Evolutionary conservation across 2,329 filamentous ascomycete species (phyloP).

Genomic region (Xylaria multiplex): DNA sequence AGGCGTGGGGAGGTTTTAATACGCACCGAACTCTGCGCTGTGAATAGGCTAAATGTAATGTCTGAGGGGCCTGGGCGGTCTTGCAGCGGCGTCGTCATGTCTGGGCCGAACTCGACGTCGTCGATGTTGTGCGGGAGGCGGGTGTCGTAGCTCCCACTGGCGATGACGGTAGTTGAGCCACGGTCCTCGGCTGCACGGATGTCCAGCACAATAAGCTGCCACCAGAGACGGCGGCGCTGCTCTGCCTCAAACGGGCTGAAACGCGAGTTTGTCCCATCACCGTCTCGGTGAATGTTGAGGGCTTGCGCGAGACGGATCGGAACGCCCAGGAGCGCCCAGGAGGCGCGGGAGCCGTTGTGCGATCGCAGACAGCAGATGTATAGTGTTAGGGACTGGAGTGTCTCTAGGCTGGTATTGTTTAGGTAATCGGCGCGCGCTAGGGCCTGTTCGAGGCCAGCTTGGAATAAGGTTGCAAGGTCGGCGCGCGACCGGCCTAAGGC

Average conservation of each 20-base stretch:
- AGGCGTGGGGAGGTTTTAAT: no score
- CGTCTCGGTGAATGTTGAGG: constrained; percentile 56
- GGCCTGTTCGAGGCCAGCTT: constrained; percentile 51
- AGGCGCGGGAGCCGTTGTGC: constrained; percentile 52
- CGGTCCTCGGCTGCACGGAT: constrained; percentile 64
- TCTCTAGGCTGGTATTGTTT: constrained; percentile 53
- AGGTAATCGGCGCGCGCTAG: constrained; percentile 57
- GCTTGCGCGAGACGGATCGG: constrained; percentile 57
- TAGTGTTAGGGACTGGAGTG: constrained; percentile 55
- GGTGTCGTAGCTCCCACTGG: constrained; percentile 57
- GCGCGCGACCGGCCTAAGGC: constrained; percentile 51
- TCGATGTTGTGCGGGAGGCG: constrained; percentile 63
- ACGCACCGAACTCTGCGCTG: constrained; percentile 50
- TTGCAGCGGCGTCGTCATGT: constrained; percentile 49
- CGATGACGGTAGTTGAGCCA: constrained; percentile 58
- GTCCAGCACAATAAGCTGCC: constrained; percentile 71
- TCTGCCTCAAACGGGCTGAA: constrained; percentile 64
- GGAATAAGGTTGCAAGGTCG: constrained; percentile 48
- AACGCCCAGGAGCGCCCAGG: constrained; percentile 56
- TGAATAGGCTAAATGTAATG: constrained; percentile 54
- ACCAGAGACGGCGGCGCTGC: constrained; percentile 70
- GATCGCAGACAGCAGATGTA: constrained; percentile 56
- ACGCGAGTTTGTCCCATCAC: constrained; percentile 42
- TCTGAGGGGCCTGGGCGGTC: constrained; percentile 54
- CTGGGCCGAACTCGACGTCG: constrained; percentile 60